Evolutionary conservation across 495 filamentous ascomycete genomes (phyloP), one percentile per base, ranked within the genome.

Genomic region (Penicillium desertorum): DNA sequence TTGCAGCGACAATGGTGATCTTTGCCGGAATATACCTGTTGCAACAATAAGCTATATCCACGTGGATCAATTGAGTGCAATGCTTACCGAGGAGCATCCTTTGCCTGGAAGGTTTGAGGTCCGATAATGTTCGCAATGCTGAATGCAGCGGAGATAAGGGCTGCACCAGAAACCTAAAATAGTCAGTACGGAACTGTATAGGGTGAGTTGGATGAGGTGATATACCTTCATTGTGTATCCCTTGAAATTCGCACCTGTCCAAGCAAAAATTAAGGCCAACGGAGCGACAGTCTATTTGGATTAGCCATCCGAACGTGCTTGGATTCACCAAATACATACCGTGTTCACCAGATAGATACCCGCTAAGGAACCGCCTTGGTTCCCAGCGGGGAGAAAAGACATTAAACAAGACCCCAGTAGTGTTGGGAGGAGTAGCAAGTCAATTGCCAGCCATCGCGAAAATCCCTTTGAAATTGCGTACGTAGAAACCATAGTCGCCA

Each of bases 331-430:
- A 0, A 39, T 57, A 58, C 58, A 20, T 61, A 76, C 71, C 20
- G 76, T 69, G 59, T 87, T 86, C 45, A 84, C 75, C 27, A 88
- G 71, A 60, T 86, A 88, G 56, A 87, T 84, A 16, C 85, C 85
- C 3, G 76, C 80, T n/a, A 89, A 71, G 44, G 78, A 74, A 9
- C 81, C 83, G 0, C 67, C 68, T 23, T 69, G 69, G 46, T 73
- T 79, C 0, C 68, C 62, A 0, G 64, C 57, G 0, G 79, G 71
- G 11, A 72, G 51, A 61, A 87, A 87, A 4, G 80, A 82, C 81
- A 88, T 84, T 12, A 87, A 65, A 16, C 72, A 82, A 2, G 76
- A 76, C 5, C 85, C 84, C 34, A 84, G 53, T 17, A 85, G 65
- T 0, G 73, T 74, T 20, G 73, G 74, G 20, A 79, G 47, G 9